Base-by-base conservation (phyloP, 2,329 filamentous ascomycete genomes). In the Colletotrichum lini region DNA sequence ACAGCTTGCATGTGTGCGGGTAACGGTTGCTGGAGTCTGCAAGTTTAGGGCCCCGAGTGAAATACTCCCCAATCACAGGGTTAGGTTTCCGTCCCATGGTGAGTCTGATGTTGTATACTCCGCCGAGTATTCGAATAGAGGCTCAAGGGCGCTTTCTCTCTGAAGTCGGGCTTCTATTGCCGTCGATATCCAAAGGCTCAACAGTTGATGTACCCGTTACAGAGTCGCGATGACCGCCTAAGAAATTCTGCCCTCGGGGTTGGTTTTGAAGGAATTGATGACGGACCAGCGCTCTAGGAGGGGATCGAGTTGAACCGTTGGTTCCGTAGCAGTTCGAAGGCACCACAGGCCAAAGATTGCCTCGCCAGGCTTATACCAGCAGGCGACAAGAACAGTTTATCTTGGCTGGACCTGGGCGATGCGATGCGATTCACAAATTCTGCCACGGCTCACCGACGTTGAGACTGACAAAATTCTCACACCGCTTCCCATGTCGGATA, bases 21-120 rank as follows among this genome's bases (percentile, higher is more conserved):
- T 98, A 98, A 70, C 95, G 91, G 81, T 97, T 98, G 84, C 94
- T 96, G 74, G 93, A 92, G 83, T 98, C 94, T 79, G 92, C 91
- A 77, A 98, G 88, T 83, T 98, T 98, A 49, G 90, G 89, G 12
- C 95, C 95, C 76, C 95, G 90, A 80, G 94, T 90, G 81, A 98
- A 98, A 85, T 94, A 96, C 82, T 96, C 91, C 81, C 94, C 88
- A 80, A 98, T 95, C 76, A 97, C 87, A 77, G 91, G 90, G 82
- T 96, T 96, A 74, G 94, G 94, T 83, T 92, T 92, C 79, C 94
- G 90, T 80, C 94, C 94, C 94, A 96, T 96, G 76, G 79, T 84
- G 80, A 53, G 16, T 30, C 18, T 52, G 35, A 21, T 47, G 16
- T 38, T 35, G 49, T 38, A 30, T 50, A 26, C 10, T 54, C n/a